Base-by-base conservation (phyloP, 2,329 filamentous ascomycete species). In the Claviceps pazoutovae region DNA sequence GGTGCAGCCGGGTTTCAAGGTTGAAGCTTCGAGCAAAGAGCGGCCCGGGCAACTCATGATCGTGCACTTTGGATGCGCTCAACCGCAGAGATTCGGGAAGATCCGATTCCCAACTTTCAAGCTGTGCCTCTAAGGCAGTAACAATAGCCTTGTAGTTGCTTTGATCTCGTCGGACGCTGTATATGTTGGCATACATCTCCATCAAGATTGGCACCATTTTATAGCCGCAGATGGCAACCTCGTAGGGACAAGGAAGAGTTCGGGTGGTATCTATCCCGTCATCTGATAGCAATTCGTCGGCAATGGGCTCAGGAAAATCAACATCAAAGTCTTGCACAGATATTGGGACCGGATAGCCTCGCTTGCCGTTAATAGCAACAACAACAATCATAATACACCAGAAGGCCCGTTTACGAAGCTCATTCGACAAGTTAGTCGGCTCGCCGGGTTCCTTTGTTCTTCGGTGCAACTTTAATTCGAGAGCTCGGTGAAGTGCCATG, bases 381-480 rank as follows among this genome's bases (percentile, higher is more conserved):
- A 81, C 75, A 14, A 89, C 73, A 5, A 76, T 72, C 42, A 89
- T 67, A 11, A 90, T 73, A 5, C 74, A 74, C 84, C 86, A 94
- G 72, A 88, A 94, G 0, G 82, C 74, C 16, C 88, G 76, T 67
- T 90, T 90, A 23, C 87, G 77, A 66, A 90, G 64, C 63, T 94
- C 87, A 54, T 86, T 78, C 5, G 84, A 79, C 1, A 89, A 73
- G n/a, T 70, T 74, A 1, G 73, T 76, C 14, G 62, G 64, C 50
- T 72, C 68, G 7, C 66, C 67, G 0, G 70, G 66, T 4, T 66
- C 65, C 56, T 80, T 83, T 13, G 76, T 74, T n/a, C 82, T 82
- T 42, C 86, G 76, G 63, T 94, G 86, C 39, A 93, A 71, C 17
- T 86, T 83, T 41, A 88, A 69, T 59, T 93, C 87, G 38, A 91